Conservation (phyloP, 139 green algal genomes). For the Nannochloris sp. region DNA sequence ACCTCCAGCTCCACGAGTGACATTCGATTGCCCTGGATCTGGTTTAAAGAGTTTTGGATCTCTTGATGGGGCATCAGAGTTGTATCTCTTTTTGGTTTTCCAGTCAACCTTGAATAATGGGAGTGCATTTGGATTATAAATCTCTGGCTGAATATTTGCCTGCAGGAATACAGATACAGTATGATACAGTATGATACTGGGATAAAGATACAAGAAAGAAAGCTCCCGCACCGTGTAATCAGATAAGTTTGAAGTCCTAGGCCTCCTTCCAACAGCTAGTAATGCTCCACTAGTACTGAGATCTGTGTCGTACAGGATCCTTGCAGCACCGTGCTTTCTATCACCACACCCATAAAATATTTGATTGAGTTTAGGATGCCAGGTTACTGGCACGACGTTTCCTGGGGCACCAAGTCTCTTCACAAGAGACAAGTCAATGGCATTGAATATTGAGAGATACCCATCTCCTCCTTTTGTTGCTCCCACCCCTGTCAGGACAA, state of each 20-base stretch:
- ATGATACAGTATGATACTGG: conserved; percentile 1
- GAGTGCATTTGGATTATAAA: conserved; percentile 75
- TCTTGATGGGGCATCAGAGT: neutral
- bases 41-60: conserved; percentile 42
- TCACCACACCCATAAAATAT: conserved; percentile 72
- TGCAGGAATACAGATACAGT: neutral
- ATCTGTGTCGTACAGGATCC: conserved; percentile 72
- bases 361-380: conserved; percentile 90
- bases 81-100: conserved; percentile 22
- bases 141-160: conserved; percentile 44
- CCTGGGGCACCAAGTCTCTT: conserved; percentile 44
- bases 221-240: conserved; percentile 34
- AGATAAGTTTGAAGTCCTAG: conserved; percentile 37
- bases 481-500: conserved; percentile 62
- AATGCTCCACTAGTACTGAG: conserved; percentile 65
- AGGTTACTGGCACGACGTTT: conserved; percentile 54
- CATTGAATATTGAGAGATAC: conserved; percentile 37
- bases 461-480: conserved; percentile 25
- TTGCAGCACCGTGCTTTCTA: conserved; percentile 41
- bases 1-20: conserved; percentile 46
- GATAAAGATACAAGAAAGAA: neutral
- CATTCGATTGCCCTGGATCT: conserved; percentile 42
- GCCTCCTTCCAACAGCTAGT: conserved; percentile 41
- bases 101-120: conserved; percentile 66
- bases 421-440: conserved; percentile 35